Evolutionary conservation across 2,329 filamentous ascomycete species (phyloP).

Genomic region (Shiraia bambusicola): DNA sequence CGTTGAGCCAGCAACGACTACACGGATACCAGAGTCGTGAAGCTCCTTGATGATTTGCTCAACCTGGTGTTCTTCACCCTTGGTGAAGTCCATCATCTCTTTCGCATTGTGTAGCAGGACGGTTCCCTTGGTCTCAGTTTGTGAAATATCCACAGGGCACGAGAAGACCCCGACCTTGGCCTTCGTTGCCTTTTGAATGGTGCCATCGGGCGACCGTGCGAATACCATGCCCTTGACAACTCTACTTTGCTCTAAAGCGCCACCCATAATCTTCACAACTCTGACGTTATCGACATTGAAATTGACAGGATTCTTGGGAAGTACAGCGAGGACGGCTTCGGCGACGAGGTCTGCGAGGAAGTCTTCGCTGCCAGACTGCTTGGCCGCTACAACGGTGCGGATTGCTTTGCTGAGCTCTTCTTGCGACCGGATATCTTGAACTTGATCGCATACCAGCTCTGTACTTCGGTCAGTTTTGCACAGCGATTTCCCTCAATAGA

Average conservation of each 20-base stretch:
- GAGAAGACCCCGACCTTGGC: constrained; percentile 97
- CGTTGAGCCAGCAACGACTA: constrained; percentile 89
- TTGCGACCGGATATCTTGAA: constrained; percentile 78
- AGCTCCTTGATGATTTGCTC: constrained; percentile 93
- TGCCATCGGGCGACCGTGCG: constrained; percentile 87
- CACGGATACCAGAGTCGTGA: constrained; percentile 87
- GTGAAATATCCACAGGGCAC: constrained; percentile 90
- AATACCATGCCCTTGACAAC: constrained; percentile 99
- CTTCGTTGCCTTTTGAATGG: constrained; percentile 82
- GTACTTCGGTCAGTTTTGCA: constrained; percentile 18
- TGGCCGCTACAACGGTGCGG: constrained; percentile 91
- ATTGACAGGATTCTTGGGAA: constrained; percentile 91
- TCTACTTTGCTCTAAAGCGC: constrained; percentile 87
- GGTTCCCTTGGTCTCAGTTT: constrained; percentile 98
- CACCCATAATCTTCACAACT: constrained; percentile 99
- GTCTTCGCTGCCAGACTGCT: constrained; percentile 93
- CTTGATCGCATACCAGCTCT: constrained; percentile 87
- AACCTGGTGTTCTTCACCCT: constrained; percentile 90
- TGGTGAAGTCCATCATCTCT: constrained; percentile 98
- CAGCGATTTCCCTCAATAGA: not conserved
- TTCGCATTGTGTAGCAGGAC: constrained; percentile 95
- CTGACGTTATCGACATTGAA: constrained; percentile 99
- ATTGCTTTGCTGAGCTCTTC: constrained; percentile 92
- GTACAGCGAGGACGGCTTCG: constrained; percentile 78
- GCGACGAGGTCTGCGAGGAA: constrained; percentile 83